Evolutionary conservation across 192 early-diverging fungal genomes (phyloP).

Genomic region (Gorgonomyces haynaldii): DNA sequence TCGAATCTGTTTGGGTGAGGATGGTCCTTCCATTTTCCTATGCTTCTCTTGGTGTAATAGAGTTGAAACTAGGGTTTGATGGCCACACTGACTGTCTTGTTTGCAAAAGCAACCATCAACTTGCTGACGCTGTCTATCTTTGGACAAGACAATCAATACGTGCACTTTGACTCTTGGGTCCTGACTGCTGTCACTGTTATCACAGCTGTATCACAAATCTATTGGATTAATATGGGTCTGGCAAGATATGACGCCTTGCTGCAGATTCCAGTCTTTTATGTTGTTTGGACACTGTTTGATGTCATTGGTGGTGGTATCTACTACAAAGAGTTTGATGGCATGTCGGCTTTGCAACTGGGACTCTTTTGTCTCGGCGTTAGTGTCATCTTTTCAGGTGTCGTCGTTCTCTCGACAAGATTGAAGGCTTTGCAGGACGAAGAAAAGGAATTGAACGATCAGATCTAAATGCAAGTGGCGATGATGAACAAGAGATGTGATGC

Average conservation of each 20-base stretch:
- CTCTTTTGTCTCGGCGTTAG: constrained; percentile 56
- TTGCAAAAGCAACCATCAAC: constrained; percentile 73
- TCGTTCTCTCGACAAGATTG: constrained; percentile 51
- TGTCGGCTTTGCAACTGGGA: constrained; percentile 50
- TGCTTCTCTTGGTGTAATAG: constrained; percentile 50
- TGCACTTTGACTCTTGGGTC: constrained; percentile 46
- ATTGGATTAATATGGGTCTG: constrained; percentile 76
- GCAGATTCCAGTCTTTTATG: constrained; percentile 72
- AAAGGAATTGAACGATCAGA: too few relatives aligned
- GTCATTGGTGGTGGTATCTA: constrained; percentile 74
- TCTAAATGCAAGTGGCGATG: too few relatives aligned
- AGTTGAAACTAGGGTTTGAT: constrained; percentile 42
- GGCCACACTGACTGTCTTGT: constrained; percentile 64
- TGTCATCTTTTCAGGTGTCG: constrained; percentile 65
- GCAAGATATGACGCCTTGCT: constrained; percentile 68
- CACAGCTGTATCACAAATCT: constrained; percentile 66
- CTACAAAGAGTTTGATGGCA: constrained; percentile 60
- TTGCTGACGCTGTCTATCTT: constrained; percentile 52
- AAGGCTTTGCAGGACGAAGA: constrained; percentile 14
- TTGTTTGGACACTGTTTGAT: constrained; percentile 72
- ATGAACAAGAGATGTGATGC: too few relatives aligned
- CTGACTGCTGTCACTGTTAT: constrained; percentile 60
- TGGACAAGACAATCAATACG: constrained; percentile 65
- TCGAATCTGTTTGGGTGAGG: constrained; percentile 31
- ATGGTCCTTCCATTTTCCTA: constrained; percentile 60